Evolutionary conservation across 305 asterid genomes (phyloP).

Genomic region (Plantago rigida): DNA sequence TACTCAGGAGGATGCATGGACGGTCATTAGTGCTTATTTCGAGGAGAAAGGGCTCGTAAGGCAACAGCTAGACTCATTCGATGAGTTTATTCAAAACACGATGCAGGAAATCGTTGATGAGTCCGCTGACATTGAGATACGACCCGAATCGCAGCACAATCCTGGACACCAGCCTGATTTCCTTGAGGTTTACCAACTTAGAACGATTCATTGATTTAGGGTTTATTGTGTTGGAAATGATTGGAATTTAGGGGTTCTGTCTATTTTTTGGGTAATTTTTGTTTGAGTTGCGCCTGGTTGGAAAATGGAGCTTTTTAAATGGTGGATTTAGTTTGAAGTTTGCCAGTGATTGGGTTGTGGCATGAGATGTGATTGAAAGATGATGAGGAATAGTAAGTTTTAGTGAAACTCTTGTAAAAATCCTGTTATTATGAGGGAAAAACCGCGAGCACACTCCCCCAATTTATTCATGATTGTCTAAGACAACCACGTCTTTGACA

Average conservation of each 20-base stretch:
- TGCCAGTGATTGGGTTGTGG: background rate
- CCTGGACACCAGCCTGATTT: slow-evolving; percentile 83
- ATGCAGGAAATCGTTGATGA: slow-evolving; percentile 98
- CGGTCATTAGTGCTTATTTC: slow-evolving; percentile 89
- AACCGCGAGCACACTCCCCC: too few species aligned
- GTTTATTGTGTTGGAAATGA: too few species aligned
- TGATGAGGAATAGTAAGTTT: background rate
- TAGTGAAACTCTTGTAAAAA: too few species aligned
- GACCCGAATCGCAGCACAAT: slow-evolving; percentile 90
- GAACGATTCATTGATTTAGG: background rate
- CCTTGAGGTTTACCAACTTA: slow-evolving; percentile 51
- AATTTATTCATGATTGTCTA: too few species aligned
- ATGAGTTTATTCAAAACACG: slow-evolving; percentile 89
- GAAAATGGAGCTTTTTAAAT: too few species aligned
- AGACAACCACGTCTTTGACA: too few species aligned
- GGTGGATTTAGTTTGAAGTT: background rate
- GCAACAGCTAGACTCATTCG: slow-evolving; percentile 89
- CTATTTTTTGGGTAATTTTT: too few species aligned
- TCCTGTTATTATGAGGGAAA: too few species aligned
- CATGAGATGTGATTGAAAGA: background rate
- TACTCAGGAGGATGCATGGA: slow-evolving; percentile 96
- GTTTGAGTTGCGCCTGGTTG: too few species aligned
- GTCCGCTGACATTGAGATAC: slow-evolving; percentile 87
- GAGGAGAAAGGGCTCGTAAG: slow-evolving; percentile 94
- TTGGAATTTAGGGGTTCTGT: too few species aligned